A percentile compares a stretch with the other conserved stretches of the same genome.
phyloP scores from a whole-genome alignment of 73 alveolate genomes.

The Paramecium sexaurelia region DNA sequence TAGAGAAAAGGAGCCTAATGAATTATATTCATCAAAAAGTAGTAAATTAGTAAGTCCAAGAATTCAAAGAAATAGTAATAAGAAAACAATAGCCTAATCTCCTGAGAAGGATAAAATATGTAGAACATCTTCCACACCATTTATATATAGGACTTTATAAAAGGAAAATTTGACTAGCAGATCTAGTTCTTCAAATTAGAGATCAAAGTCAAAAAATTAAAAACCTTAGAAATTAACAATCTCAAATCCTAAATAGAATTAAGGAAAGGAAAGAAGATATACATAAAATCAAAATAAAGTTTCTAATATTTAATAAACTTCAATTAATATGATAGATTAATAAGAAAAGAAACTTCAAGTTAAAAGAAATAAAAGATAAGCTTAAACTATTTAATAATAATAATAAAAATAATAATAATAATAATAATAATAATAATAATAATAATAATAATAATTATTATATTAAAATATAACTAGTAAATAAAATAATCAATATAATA shows the following conservation, averaged over 20 bases:
- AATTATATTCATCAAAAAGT: neutral
- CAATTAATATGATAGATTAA: neutral
- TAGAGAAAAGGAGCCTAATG: neutral
- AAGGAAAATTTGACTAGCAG: slow-evolving; percentile 34
- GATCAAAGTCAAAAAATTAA: neutral
- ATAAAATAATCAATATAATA: neutral
- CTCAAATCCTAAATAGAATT: neutral
- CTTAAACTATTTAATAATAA: neutral
- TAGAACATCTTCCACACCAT: slow-evolving; percentile 45
- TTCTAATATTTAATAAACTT: neutral
- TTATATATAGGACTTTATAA: neutral
- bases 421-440: neutral
- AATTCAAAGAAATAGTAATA: neutral
- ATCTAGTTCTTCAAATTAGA: neutral
- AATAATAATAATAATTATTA: neutral
- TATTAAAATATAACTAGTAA: neutral
- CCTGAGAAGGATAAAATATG: neutral
- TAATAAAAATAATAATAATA: neutral
- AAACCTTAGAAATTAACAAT: neutral
- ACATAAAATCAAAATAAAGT: neutral
- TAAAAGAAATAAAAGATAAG: neutral
- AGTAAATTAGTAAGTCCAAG: slow-evolving; percentile 16
- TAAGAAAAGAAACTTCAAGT: neutral
- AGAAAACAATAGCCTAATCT: neutral
- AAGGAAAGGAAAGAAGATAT: neutral